Percentiles rank a stretch among this genome's conserved stretches.
Conservation (phyloP, 805 yeast species). For the Ogataea trehaloabstinens region DNA sequence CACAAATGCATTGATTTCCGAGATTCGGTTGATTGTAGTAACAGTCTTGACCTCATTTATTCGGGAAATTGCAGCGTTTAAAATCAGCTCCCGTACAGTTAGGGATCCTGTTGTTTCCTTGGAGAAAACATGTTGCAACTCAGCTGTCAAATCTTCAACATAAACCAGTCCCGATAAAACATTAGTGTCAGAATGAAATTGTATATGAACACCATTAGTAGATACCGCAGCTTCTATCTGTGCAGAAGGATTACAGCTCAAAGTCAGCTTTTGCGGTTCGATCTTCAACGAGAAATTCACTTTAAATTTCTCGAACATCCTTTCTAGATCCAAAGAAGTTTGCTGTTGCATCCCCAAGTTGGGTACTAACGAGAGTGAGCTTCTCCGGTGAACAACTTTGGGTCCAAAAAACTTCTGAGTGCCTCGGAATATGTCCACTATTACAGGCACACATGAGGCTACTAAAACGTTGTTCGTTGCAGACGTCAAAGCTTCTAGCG, state of each 20-base stretch:
- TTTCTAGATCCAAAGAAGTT: conserved; percentile 36
- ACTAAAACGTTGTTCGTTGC: conserved; percentile 70
- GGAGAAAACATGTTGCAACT: conserved; percentile 87
- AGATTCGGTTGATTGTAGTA: conserved; percentile 48
- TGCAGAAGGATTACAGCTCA: conserved; percentile 93
- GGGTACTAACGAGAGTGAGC: background rate
- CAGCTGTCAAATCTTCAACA: conserved; percentile 58
- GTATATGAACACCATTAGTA: conserved; percentile 62
- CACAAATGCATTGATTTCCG: conserved; percentile 58
- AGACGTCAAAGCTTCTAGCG: conserved; percentile 56
- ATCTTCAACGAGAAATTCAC: conserved; percentile 61
- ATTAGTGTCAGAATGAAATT: conserved; percentile 49
- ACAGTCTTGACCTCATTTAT: conserved; percentile 38
- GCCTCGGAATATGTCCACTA: conserved; percentile 55
- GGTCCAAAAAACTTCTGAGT: conserved; percentile 46
- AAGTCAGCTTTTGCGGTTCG: conserved; percentile 68
- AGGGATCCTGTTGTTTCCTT: conserved; percentile 83
- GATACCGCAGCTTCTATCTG: conserved; percentile 86
- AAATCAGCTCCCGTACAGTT: conserved; percentile 42
- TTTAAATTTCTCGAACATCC: conserved; percentile 54
- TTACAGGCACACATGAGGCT: conserved; percentile 76
- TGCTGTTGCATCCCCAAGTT: conserved; percentile 2
- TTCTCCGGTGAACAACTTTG: conserved; percentile 7
- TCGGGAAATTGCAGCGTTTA: conserved; percentile 48
- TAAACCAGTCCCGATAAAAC: conserved; percentile 41